Base-by-base conservation (phyloP, 495 filamentous ascomycete species). In the Neurospora sp. region DNA sequence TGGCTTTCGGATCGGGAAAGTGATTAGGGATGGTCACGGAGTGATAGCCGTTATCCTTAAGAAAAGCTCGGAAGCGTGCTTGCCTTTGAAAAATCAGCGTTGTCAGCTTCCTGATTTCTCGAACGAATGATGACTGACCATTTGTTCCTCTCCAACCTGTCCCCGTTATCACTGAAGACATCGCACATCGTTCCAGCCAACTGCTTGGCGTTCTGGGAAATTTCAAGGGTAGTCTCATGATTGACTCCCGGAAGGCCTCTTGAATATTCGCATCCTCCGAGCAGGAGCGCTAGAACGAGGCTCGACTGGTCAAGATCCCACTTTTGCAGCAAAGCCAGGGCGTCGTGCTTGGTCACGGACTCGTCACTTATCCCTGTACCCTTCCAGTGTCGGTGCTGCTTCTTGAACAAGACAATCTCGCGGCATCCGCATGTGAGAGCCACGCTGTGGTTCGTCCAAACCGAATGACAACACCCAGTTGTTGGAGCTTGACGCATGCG, bases 221-320 rank as follows among this genome's bases (percentile, higher is more conserved):
- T 35, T 53, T 70, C 10, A 1, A 70, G 69, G 12, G 40, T 22
- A 20, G 39, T 53, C 2, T 61, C 53, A 35, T 61, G 53, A 31
- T 8, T 35, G 53, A 61, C 12, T 61, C 27, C 53, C 53, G 53
- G 27, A 35, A 37, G 22, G 27, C 53, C 27, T 65, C 14, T 65
- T 65, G 53, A 14, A 42, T 72, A 69, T 31, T 72, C 71, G 53
- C 61, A 69, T n/a, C 71, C 71, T 9, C 59, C 27, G 31, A 72
- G 59, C 1, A 69, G n/a, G 8, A 68, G 59, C 17, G 3, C 68
- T 20, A 72, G 39, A 35, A 72, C 17, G 40, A 72, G 40, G 7
- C 61, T 37, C 8, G 40, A 17, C 17, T 17, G 27, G 27, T 69
- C 40, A 4, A 17, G 22, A 16, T 16, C 35, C 17, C 27, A 42